These are phyloP conservation scores for Wickerhamiella kazuoi DNA, from an alignment of 805 yeast species.

Conservation along the genomic window DNA sequence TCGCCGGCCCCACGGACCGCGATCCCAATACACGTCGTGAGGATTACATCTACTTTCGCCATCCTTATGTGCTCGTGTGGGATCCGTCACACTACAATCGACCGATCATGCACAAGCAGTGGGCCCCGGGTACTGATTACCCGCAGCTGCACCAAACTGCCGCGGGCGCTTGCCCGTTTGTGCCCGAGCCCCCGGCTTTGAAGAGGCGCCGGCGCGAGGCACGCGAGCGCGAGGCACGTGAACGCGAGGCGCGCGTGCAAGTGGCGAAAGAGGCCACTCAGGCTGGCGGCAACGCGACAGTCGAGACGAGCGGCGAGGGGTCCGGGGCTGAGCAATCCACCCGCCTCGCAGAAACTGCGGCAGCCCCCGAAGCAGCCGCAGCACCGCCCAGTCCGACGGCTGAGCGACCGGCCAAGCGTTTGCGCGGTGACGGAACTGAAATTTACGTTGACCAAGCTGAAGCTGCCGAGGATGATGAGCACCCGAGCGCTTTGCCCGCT, in stretches of 20 bases:
- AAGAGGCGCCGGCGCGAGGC: not conserved
- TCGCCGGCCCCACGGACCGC: conserved; percentile 66
- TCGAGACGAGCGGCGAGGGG: not conserved
- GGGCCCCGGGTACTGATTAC: conserved; percentile 39
- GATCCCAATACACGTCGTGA: conserved; percentile 75
- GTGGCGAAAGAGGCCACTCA: not conserved
- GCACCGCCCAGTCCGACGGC: not conserved
- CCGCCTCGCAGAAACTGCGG: not conserved
- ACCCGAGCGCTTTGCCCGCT: no score
- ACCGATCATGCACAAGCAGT: conserved; percentile 71
- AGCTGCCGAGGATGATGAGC: not conserved
- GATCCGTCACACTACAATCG: conserved; percentile 63
- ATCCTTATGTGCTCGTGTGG: conserved; percentile 58
- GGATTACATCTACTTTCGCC: conserved; percentile 66
- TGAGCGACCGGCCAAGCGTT: not conserved
- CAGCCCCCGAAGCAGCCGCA: conserved; percentile 18
- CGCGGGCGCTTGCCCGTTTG: conserved; percentile 69
- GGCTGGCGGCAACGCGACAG: not conserved
- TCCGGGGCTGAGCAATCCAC: conserved; percentile 1
- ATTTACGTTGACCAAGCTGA: not conserved
- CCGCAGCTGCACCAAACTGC: conserved; percentile 47
- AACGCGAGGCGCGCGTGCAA: not conserved
- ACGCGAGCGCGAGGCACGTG: not conserved
- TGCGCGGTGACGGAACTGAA: not conserved
- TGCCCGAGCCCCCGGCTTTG: conserved; percentile 19